These are phyloP conservation scores for Monilinia vaccinii-corymbosi DNA, from an alignment of 2,329 filamentous ascomycete genomes.

Conservation along the genomic window DNA sequence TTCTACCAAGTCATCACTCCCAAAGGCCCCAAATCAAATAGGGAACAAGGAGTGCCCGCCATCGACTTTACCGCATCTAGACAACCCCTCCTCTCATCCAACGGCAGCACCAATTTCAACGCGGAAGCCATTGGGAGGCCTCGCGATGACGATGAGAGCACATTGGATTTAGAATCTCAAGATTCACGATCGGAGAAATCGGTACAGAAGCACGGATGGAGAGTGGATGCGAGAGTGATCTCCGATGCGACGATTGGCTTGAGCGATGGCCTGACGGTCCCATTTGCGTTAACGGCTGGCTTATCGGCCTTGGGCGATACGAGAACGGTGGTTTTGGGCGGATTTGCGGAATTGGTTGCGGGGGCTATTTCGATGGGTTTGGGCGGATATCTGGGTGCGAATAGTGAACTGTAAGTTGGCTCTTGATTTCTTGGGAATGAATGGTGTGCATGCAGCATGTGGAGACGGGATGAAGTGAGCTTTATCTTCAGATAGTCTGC, in stretches of 20 bases:
- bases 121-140: neutral
- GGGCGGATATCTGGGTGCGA: conserved; percentile 48
- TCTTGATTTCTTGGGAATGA: neutral
- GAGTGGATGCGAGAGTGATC: conserved; percentile 30
- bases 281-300: conserved; percentile 54
- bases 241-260: conserved; percentile 52
- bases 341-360: conserved; percentile 51
- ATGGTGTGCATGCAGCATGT: too few species aligned
- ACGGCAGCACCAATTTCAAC: neutral
- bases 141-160: neutral
- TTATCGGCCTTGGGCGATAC: conserved; percentile 41
- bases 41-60: neutral
- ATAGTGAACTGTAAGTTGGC: conserved; percentile 33
- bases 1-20: conserved; percentile 17
- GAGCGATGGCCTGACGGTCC: conserved; percentile 53
- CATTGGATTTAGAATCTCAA: conserved; percentile 22
- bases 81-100: conserved; percentile 15
- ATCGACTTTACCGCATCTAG: conserved; percentile 14
- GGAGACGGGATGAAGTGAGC: neutral
- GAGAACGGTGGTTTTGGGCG: conserved; percentile 47
- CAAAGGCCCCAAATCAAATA: conserved; percentile 1
- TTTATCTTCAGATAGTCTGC: neutral
- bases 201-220: conserved; percentile 21
- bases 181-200: conserved; percentile 17
- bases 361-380: conserved; percentile 56